Evolutionary conservation across 139 green algal species (phyloP).

Genomic region (Auxenochlorella pyrenoidosa): DNA sequence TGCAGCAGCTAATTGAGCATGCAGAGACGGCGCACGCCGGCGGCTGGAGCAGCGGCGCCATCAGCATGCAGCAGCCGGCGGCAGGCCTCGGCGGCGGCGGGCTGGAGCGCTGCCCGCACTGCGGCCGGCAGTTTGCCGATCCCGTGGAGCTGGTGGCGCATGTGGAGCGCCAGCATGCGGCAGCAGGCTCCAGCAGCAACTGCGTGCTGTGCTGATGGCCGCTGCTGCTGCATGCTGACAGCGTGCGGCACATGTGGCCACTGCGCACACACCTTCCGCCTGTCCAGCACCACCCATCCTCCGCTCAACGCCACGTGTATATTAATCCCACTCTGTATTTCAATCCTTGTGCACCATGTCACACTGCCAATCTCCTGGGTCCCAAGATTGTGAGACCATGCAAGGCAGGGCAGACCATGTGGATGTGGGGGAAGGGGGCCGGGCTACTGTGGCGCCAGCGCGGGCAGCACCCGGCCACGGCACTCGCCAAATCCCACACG

Average conservation of each 20-base stretch:
- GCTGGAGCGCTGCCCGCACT: constrained; percentile 55
- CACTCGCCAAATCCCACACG: constrained; percentile 88
- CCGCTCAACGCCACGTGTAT: no score
- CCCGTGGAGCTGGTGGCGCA: constrained; percentile 54
- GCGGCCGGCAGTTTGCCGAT: constrained; percentile 39
- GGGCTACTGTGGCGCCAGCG: background rate
- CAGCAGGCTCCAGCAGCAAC: background rate
- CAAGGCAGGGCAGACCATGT: no score
- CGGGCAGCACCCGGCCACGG: constrained; percentile 59
- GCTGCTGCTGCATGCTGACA: background rate
- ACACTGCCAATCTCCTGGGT: no score
- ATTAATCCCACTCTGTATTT: no score
- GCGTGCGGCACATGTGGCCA: no score
- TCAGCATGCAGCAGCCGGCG: background rate
- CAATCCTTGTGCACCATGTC: no score
- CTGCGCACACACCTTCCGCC: no score
- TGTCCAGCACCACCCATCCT: no score
- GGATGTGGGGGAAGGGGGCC: no score
- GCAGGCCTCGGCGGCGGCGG: background rate
- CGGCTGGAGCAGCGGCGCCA: constrained; percentile 38
- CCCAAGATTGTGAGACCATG: no score
- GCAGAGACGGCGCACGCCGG: constrained; percentile 44
- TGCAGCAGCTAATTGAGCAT: constrained; percentile 63
- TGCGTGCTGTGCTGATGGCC: constrained; percentile 41
- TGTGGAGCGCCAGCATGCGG: constrained; percentile 44